These are phyloP conservation scores for Saccharomyces hybrid DNA, from an alignment of 1,139 yeast genomes.

Conservation along the genomic window DNA sequence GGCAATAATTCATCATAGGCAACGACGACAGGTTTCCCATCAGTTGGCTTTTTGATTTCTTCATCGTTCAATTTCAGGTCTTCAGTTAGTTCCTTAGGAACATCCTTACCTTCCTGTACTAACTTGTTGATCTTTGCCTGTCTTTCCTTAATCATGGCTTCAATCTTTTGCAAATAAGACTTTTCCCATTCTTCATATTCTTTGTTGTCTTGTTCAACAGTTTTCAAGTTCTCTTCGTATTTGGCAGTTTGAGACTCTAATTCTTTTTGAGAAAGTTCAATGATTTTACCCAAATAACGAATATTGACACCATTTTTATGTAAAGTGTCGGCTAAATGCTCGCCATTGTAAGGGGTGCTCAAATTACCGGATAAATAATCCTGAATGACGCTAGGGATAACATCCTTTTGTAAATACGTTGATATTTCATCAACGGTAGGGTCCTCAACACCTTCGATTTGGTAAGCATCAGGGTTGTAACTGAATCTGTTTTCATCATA, in stretches of 20 bases:
- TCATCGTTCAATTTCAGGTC: slow-evolving; percentile 33
- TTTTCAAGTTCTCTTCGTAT: slow-evolving; percentile 25
- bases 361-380: slow-evolving; percentile 41
- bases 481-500: slow-evolving; percentile 51
- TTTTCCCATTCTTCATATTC: slow-evolving; percentile 33
- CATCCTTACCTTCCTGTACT: slow-evolving; percentile 32
- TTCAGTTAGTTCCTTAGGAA: slow-evolving; percentile 33
- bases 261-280: slow-evolving; percentile 24
- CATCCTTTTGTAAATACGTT: slow-evolving; percentile 46
- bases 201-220: slow-evolving; percentile 30
- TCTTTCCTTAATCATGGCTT: slow-evolving; percentile 35
- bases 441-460: slow-evolving; percentile 47
- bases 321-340: slow-evolving; percentile 57
- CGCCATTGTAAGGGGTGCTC: slow-evolving; percentile 73
- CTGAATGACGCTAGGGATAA: slow-evolving; percentile 58
- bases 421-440: slow-evolving; percentile 62
- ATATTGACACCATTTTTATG: slow-evolving; percentile 82
- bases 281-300: slow-evolving; percentile 70
- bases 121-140: slow-evolving; percentile 35
- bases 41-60: slow-evolving; percentile 33
- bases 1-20: slow-evolving; percentile 36
- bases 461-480: slow-evolving; percentile 77
- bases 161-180: slow-evolving; percentile 32
- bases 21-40: slow-evolving; percentile 25
- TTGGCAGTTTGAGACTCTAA: slow-evolving; percentile 23